phyloP scores from a whole-genome alignment of 1,284 basidiomycete genomes.

The Ganoderma multipileum region DNA sequence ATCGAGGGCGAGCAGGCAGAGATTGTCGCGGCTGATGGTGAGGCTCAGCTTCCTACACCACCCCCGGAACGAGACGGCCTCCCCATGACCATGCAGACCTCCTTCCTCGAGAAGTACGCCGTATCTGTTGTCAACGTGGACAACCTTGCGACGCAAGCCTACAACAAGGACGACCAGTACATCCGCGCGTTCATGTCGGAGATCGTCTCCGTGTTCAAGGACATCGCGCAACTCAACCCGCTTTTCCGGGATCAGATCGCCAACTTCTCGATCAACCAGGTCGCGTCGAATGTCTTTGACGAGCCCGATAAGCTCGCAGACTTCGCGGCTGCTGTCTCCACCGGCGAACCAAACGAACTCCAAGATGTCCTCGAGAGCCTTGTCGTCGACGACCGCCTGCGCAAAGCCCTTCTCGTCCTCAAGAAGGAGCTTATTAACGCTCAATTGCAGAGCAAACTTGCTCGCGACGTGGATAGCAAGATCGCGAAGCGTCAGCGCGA shows the following conservation, averaged over 20 bases:
- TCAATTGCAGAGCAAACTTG: constrained; percentile 94
- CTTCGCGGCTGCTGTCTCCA: constrained; percentile 96
- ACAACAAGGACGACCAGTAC: constrained; percentile 93
- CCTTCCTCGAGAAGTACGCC: constrained; percentile 89
- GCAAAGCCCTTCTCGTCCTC: constrained; percentile 90
- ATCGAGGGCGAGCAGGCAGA: constrained; percentile 49
- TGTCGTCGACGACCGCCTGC: constrained; percentile 88
- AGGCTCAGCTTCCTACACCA: constrained; percentile 47
- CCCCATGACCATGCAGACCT: constrained; percentile 67
- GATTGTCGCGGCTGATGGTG: constrained; percentile 31
- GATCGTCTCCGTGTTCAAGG: constrained; percentile 98
- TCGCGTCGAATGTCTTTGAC: constrained; percentile 97
- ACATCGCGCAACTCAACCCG: constrained; percentile 96
- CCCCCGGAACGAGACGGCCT: constrained; percentile 41
- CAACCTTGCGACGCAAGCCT: constrained; percentile 84
- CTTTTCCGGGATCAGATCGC: constrained; percentile 99
- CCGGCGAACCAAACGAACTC: constrained; percentile 89
- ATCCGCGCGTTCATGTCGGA: constrained; percentile 97
- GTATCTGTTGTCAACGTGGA: constrained; percentile 93
- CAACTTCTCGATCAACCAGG: constrained; percentile 95
- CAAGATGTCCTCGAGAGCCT: constrained; percentile 94
- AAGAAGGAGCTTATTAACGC: constrained; percentile 99
- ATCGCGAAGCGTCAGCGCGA: constrained; percentile 97
- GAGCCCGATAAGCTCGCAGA: constrained; percentile 99
- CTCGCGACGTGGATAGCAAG: constrained; percentile 94